These are phyloP conservation scores for Favolaschia claudopus DNA, from an alignment of 768 basidiomycete genomes.

Conservation along the genomic window DNA sequence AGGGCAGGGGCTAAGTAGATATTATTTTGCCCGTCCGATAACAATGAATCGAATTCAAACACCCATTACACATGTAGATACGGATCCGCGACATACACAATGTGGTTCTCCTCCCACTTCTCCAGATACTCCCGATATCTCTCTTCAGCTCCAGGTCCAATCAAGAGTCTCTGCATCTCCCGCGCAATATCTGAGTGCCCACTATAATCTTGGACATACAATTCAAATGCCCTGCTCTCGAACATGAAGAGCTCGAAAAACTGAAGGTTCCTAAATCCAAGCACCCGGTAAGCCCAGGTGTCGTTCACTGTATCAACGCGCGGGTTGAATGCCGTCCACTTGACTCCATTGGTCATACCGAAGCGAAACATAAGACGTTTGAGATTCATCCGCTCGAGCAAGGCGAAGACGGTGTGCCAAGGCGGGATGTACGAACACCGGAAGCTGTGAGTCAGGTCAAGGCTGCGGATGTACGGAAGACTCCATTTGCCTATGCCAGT, in stretches of 20 bases:
- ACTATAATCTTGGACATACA: too few relatives aligned
- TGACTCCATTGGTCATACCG: neutral
- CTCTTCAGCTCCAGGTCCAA: neutral
- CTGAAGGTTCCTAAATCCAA: neutral
- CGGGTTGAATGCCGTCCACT: too few relatives aligned
- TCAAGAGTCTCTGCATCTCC: neutral
- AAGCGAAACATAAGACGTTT: neutral
- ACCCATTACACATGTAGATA: too few relatives aligned
- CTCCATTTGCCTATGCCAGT: neutral
- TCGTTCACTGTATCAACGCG: too few relatives aligned
- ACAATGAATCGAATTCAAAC: too few relatives aligned
- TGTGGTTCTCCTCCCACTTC: too few relatives aligned
- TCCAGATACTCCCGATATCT: neutral
- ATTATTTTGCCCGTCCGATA: too few relatives aligned
- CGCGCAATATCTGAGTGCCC: neutral
- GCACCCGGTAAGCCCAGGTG: neutral
- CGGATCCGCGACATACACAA: too few relatives aligned
- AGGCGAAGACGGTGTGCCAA: neutral
- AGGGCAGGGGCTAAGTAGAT: too few relatives aligned
- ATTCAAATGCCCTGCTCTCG: too few relatives aligned
- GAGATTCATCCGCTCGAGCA: neutral
- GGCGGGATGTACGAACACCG: neutral
- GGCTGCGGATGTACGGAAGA: slow-evolving; percentile 3
- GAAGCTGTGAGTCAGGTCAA: neutral
- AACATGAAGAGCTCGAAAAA: neutral